Conservation (phyloP, 768 basidiomycete species). For the Termitomyces sp. region DNA sequence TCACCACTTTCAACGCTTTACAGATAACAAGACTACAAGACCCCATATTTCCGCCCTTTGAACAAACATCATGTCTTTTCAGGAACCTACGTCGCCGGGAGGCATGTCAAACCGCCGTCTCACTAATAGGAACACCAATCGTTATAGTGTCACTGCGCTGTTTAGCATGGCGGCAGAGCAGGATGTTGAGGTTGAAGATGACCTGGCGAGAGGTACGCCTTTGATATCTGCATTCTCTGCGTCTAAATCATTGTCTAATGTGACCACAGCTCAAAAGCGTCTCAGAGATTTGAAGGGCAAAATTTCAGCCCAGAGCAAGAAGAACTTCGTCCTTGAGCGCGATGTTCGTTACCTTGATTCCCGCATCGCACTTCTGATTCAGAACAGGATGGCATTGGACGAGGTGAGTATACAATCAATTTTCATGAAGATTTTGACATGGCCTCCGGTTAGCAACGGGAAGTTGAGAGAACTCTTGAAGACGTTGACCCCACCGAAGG, state of each 20-base stretch:
- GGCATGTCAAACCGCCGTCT: conserved; percentile 67
- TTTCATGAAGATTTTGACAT: conserved; percentile 9
- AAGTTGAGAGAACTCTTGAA: conserved; percentile 92
- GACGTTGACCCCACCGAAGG: conserved; percentile 93
- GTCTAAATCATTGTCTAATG: conserved; percentile 2
- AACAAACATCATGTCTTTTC: conserved; percentile 53
- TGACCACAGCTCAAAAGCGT: conserved; percentile 82
- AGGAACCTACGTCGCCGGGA: conserved; percentile 57
- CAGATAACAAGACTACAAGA: conserved; percentile 15
- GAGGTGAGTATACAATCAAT: conserved; percentile 52
- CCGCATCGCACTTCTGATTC: conserved; percentile 93
- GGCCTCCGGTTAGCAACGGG: conserved; percentile 63
- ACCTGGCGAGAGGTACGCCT: conserved; percentile 83
- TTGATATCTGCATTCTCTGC: conserved; percentile 3
- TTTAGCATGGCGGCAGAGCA: conserved; percentile 99
- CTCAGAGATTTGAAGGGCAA: conserved; percentile 92
- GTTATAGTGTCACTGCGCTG: conserved; percentile 92
- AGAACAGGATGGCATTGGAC: conserved; percentile 96
- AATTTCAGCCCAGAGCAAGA: conserved; percentile 98
- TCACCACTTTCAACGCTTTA: conserved; percentile 8
- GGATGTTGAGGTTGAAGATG: conserved; percentile 97
- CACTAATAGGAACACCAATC: conserved; percentile 91
- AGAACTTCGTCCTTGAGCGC: conserved; percentile 98
- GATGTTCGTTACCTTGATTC: conserved; percentile 98
- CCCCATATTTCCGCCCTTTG: conserved; percentile 13